Evolutionary conservation across 345 rosid genomes (phyloP), one percentile per base, ranked within the genome.

Genomic region (Linum trigynum): DNA sequence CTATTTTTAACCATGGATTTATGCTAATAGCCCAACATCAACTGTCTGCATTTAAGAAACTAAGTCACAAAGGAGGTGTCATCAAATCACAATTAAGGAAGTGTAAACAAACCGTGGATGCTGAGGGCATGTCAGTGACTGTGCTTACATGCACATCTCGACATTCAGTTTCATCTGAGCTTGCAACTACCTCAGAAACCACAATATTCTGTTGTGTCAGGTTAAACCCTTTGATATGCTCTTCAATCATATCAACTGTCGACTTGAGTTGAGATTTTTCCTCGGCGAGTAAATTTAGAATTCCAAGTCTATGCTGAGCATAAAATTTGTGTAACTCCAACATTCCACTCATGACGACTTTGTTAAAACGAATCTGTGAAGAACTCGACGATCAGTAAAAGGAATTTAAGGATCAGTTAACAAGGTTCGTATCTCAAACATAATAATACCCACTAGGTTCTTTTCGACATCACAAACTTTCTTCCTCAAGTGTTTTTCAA

Each of bases 401-500:
- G 41, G 62, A 66, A 63, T 42, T 42, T 9, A 0, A 6, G 9
- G 8, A 42, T 35, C 2, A 71, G 32, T 23, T 38, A 55, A 51
- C 32, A 48, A 57, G 35, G 55, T 38, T 55, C 55, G 9, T 39
- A 56, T 17, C 39, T 56, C 5, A 65, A 66, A 56, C 57, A 70
- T n/a, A 3, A 39, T 71, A 50, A 57, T 61, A 75, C 87, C 72
- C 77, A 94, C 99, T 70, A 73, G 89, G 75, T 87, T 87, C 85
- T 85, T 87, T 82, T 87, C 90, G 79, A 87, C 75, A 45, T 83
- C 91, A 64, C 70, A 78, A 60, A 91, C 82, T 76, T 68, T 84
- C 84, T 80, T 89, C 85, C 87, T 91, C 68, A 95, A 78, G 75
- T 95, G 99, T 40, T 81, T 95, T 81, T 95, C 99, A 55, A 95